Conservation (phyloP, 2,329 filamentous ascomycete genomes). For the Penicillium corylophilum region DNA sequence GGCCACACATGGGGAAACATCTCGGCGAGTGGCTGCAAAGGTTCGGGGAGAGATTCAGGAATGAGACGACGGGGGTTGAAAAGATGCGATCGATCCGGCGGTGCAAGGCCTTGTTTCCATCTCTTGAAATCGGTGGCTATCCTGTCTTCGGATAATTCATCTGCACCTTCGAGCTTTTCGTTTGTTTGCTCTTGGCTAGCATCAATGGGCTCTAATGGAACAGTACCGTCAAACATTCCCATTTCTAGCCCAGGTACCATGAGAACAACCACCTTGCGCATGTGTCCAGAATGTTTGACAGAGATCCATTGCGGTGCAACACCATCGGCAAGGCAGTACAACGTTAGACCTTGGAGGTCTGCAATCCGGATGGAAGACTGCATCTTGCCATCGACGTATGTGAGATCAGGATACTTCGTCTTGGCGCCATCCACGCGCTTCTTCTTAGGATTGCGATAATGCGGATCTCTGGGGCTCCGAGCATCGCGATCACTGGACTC, state of each 20-base stretch:
- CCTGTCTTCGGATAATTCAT: slow-evolving; percentile 17
- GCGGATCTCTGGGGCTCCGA: slow-evolving; percentile 4
- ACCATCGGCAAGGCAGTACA: slow-evolving; percentile 63
- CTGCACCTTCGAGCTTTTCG: slow-evolving; percentile 12
- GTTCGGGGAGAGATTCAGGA: slow-evolving; percentile 41
- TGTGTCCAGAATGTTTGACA: slow-evolving; percentile 55
- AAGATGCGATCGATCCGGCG: slow-evolving; percentile 29
- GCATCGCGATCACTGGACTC: slow-evolving; percentile 4
- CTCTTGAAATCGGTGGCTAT: slow-evolving; percentile 34
- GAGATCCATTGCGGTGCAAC: slow-evolving; percentile 64
- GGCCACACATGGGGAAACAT: slow-evolving; percentile 91
- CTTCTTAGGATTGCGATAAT: slow-evolving; percentile 12
- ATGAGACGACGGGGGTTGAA: slow-evolving; percentile 37
- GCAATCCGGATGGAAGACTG: slow-evolving; percentile 57
- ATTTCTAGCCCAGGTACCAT: slow-evolving; percentile 92
- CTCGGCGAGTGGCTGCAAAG: slow-evolving; percentile 67
- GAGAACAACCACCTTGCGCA: slow-evolving; percentile 76
- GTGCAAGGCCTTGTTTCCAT: slow-evolving; percentile 43
- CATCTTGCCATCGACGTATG: slow-evolving; percentile 54
- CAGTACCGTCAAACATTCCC: slow-evolving; percentile 74
- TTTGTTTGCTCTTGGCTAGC: slow-evolving; percentile 1
- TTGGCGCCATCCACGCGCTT: slow-evolving; percentile 40
- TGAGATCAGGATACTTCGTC: slow-evolving; percentile 54
- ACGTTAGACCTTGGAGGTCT: slow-evolving; percentile 58
- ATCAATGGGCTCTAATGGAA: slow-evolving; percentile 40